phyloP scores from a whole-genome alignment of 2,329 filamentous ascomycete species.

The Ascochyta pisi region DNA sequence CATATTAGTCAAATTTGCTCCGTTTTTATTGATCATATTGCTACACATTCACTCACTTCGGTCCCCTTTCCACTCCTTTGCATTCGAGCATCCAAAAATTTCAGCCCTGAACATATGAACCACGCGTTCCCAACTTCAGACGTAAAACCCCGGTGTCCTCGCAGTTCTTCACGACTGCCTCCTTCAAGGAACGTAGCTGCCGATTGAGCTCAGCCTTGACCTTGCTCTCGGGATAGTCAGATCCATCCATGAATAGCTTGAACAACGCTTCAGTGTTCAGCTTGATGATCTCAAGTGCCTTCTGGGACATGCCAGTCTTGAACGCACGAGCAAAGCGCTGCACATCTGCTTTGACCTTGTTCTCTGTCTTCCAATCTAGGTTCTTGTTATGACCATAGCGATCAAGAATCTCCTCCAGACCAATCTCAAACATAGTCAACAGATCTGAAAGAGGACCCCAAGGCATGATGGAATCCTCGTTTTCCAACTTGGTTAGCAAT shows the following conservation, averaged over 20 bases:
- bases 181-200: background rate
- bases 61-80: background rate
- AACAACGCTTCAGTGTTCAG: background rate
- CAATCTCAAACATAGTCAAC: background rate
- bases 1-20: background rate
- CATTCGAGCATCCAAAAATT: background rate
- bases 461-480: background rate
- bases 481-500: background rate
- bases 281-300: background rate
- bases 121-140: background rate
- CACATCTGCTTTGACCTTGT: background rate
- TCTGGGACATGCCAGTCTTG: background rate
- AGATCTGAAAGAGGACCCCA: conserved; percentile 4
- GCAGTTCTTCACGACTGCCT: background rate
- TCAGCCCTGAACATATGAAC: background rate
- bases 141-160: background rate
- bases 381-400: background rate
- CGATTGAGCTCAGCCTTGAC: background rate
- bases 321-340: background rate
- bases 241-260: background rate
- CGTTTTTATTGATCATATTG: background rate
- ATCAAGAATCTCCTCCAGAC: background rate
- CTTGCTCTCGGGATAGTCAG: background rate
- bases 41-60: background rate
- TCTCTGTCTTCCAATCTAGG: background rate